These are phyloP conservation scores for Sarocladium brachiariae DNA, from an alignment of 2,329 filamentous ascomycete species.

Conservation along the genomic window DNA sequence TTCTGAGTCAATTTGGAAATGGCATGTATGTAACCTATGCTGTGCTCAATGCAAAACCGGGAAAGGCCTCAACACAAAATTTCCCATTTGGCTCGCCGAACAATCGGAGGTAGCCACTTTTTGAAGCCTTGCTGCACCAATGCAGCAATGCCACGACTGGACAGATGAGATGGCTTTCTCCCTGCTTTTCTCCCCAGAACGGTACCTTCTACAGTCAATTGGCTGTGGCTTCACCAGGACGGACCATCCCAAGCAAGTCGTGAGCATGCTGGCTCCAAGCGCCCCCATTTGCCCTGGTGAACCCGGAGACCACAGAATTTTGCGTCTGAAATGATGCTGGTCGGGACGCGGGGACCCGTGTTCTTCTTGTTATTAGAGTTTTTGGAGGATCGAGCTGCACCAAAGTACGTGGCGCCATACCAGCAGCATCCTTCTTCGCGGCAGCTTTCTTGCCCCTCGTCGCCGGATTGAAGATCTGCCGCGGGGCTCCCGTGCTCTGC, in stretches of 20 bases:
- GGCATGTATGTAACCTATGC: too few relatives aligned
- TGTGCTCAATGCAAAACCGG: not conserved
- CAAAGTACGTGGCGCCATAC: conserved; percentile 37
- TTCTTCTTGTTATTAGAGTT: conserved; percentile 10
- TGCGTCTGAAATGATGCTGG: conserved; percentile 6
- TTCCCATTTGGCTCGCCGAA: not conserved
- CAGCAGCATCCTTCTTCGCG: conserved; percentile 42
- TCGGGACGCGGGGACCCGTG: not conserved
- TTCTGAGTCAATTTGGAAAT: too few relatives aligned
- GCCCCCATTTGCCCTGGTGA: conserved; percentile 46
- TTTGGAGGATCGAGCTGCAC: conserved; percentile 26
- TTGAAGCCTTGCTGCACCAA: not conserved
- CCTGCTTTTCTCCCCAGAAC: too few relatives aligned
- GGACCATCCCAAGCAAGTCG: conserved; percentile 56
- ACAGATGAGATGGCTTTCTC: not conserved
- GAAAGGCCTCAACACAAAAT: not conserved
- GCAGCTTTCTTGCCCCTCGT: conserved; percentile 48
- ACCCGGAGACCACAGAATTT: conserved; percentile 25
- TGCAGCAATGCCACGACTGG: not conserved
- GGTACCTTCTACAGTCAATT: not conserved
- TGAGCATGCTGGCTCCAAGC: conserved; percentile 65
- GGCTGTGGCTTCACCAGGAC: conserved; percentile 31
- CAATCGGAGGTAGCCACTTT: not conserved
- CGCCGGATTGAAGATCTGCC: conserved; percentile 36
- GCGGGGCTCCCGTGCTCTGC: not conserved